Conservation (phyloP, 169 alveolate genomes). For the Plasmodium relictum region DNA sequence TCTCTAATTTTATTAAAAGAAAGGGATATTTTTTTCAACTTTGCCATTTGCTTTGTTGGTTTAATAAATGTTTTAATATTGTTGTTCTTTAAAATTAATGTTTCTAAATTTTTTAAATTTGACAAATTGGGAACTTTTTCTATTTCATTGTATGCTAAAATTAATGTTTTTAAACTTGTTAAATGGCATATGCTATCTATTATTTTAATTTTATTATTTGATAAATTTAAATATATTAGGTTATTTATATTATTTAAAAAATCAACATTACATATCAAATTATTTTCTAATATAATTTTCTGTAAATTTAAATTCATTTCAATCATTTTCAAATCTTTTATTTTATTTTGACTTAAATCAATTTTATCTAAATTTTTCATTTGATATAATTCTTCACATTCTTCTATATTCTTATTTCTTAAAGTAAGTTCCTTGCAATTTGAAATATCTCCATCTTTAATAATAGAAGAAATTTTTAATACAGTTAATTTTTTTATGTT, state of each 20-base stretch:
- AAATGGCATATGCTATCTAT: conserved; percentile 69
- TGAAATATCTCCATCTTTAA: conserved; percentile 81
- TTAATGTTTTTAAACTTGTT: conserved; percentile 40
- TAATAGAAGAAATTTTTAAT: conserved; percentile 79
- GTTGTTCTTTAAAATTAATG: conserved; percentile 82
- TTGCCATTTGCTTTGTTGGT: conserved; percentile 79
- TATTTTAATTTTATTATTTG: conserved; percentile 77
- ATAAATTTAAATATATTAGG: conserved; percentile 78
- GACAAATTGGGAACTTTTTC: conserved; percentile 80
- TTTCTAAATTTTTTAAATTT: conserved; percentile 79
- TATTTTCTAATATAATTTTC: conserved; percentile 76
- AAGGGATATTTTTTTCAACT: conserved; percentile 80
- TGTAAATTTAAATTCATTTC: conserved; percentile 77
- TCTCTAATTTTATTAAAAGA: conserved; percentile 80
- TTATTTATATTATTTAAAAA: conserved; percentile 78
- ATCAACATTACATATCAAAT: conserved; percentile 78
- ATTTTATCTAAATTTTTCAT: conserved; percentile 79
- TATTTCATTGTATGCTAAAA: conserved; percentile 69
- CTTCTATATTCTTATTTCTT: conserved; percentile 78
- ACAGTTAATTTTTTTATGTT: conserved; percentile 74
- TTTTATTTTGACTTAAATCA: conserved; percentile 69
- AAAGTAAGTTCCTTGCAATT: conserved; percentile 78
- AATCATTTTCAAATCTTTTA: conserved; percentile 58
- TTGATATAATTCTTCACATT: conserved; percentile 82
- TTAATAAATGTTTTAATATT: conserved; percentile 73